Conservation (phyloP, 2,329 filamentous ascomycete genomes). For the Alternaria alternata region DNA sequence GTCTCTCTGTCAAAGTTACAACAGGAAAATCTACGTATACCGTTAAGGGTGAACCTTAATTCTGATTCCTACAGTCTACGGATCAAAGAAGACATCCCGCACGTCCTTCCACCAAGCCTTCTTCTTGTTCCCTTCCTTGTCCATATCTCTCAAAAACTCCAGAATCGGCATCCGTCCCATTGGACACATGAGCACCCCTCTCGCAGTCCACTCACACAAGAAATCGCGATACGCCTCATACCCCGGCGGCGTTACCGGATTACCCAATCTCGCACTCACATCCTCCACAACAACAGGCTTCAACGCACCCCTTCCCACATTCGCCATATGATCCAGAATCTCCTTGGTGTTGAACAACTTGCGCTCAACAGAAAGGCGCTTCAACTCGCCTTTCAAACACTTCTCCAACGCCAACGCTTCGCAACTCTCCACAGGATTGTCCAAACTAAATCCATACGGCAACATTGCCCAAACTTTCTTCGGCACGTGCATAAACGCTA, state of each 20-base stretch:
- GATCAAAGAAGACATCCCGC: slow-evolving; percentile 1
- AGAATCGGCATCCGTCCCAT: slow-evolving; percentile 4
- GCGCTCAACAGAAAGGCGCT: not conserved
- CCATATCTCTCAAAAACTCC: slow-evolving; percentile 17
- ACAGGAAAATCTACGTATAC: too few species aligned
- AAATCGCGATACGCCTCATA: slow-evolving; percentile 20
- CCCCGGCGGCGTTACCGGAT: slow-evolving; percentile 19
- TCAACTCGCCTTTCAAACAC: slow-evolving; percentile 9
- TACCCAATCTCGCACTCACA: slow-evolving; percentile 11
- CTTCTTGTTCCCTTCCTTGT: slow-evolving; percentile 4
- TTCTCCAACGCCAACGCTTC: slow-evolving; percentile 12
- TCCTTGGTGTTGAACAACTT: slow-evolving; percentile 4
- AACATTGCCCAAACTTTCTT: slow-evolving; percentile 2
- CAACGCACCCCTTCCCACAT: slow-evolving; percentile 12
- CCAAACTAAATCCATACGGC: slow-evolving; percentile 11
- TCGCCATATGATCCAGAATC: slow-evolving; percentile 15
- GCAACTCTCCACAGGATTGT: slow-evolving; percentile 13
- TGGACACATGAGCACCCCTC: slow-evolving; percentile 16
- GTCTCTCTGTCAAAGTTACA: too few species aligned
- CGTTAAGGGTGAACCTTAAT: not conserved
- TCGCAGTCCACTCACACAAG: slow-evolving; percentile 22
- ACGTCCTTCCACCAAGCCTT: slow-evolving; percentile 20
- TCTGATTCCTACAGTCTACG: not conserved
- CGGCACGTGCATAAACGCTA: slow-evolving; percentile 13
- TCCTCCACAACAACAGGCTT: slow-evolving; percentile 6